Evolutionary conservation across 1,284 basidiomycete species (phyloP).

Genomic region (Malassezia globosa): DNA sequence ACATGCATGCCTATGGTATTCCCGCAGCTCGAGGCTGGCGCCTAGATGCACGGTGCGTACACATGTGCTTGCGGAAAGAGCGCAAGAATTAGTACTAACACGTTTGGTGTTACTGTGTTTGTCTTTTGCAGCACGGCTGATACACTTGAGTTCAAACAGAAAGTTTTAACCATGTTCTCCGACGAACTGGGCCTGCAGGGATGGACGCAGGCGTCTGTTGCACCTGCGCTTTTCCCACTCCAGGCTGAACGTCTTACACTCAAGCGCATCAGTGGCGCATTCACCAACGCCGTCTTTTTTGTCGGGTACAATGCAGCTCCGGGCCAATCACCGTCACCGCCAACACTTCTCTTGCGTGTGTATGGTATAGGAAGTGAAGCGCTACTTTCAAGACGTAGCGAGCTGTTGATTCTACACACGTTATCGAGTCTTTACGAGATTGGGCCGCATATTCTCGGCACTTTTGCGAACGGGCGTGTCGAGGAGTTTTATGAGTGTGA

Average conservation of each 20-base stretch:
- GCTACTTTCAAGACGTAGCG: slow-evolving; percentile 36
- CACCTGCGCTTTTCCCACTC: slow-evolving; percentile 25
- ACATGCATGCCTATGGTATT: slow-evolving; percentile 45
- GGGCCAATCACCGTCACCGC: slow-evolving; percentile 14
- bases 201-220: slow-evolving; percentile 28
- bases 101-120: neutral
- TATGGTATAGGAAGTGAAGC: slow-evolving; percentile 40
- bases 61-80: too few relatives aligned
- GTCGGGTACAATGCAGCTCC: slow-evolving; percentile 26
- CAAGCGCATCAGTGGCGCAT: slow-evolving; percentile 38
- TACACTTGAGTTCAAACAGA: slow-evolving; percentile 22
- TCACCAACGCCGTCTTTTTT: slow-evolving; percentile 45
- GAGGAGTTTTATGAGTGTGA: slow-evolving; percentile 44
- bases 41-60: slow-evolving; percentile 26
- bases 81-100: neutral
- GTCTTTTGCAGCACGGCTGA: slow-evolving; percentile 22
- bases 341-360: slow-evolving; percentile 40
- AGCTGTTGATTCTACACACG: slow-evolving; percentile 44
- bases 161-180: slow-evolving; percentile 32
- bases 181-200: slow-evolving; percentile 27
- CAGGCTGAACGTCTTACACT: slow-evolving; percentile 20
- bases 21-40: slow-evolving; percentile 39
- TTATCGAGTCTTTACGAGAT: slow-evolving; percentile 44
- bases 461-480: slow-evolving; percentile 44
- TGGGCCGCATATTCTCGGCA: slow-evolving; percentile 44